A percentile compares a stretch with the other conserved stretches of the same genome.
These are phyloP conservation scores for Tuber umbilicatum DNA, from an alignment of 495 filamentous ascomycete species.

Conservation along the genomic window DNA sequence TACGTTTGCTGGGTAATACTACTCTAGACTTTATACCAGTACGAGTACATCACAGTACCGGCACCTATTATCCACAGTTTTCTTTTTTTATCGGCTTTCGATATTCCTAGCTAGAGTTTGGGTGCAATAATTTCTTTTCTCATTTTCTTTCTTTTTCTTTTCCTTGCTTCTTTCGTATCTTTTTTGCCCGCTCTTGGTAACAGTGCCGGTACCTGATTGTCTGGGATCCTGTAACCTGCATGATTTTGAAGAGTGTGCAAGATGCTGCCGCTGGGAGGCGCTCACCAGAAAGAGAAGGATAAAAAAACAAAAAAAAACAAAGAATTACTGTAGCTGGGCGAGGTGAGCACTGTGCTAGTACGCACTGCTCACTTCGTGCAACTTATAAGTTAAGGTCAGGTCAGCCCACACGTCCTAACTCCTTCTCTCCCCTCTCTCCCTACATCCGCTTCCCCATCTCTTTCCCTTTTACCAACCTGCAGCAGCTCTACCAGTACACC, in stretches of 20 bases:
- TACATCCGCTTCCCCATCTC: slow-evolving; percentile 9
- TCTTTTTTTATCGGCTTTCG: background rate
- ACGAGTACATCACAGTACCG: too few relatives aligned
- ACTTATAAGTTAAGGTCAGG: background rate
- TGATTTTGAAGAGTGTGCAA: background rate
- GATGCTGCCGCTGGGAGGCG: background rate
- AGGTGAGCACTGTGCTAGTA: too few relatives aligned
- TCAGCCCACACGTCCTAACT: background rate
- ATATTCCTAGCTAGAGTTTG: background rate
- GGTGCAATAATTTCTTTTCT: background rate
- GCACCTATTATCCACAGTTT: background rate
- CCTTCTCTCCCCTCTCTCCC: background rate
- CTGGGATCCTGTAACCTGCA: background rate
- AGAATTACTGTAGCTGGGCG: background rate
- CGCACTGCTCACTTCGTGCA: background rate
- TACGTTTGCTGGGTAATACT: slow-evolving; percentile 23
- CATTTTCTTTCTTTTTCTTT: slow-evolving; percentile 9
- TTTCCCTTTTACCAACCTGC: slow-evolving; percentile 10
- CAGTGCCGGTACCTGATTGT: background rate
- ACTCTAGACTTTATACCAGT: background rate
- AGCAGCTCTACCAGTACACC: background rate
- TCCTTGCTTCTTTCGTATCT: slow-evolving; percentile 6
- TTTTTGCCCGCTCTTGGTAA: background rate
- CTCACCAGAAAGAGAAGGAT: background rate
- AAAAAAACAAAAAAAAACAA: background rate